These are phyloP conservation scores for Mucor indicus DNA, from an alignment of 371 early-diverging fungal genomes.

Conservation along the genomic window DNA sequence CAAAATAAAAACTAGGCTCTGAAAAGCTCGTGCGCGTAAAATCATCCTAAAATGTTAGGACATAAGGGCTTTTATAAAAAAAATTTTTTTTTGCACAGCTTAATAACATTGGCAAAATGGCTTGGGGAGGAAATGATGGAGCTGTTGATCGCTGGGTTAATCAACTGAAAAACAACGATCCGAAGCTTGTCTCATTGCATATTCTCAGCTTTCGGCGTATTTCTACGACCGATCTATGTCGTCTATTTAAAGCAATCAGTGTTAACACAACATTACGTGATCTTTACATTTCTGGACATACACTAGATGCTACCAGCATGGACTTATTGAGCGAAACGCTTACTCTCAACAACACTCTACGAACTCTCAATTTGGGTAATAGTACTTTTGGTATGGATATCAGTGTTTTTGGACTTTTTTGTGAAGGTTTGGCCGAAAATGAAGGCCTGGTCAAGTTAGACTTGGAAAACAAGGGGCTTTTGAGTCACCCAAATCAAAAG, in stretches of 20 bases:
- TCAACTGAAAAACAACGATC: constrained; percentile 53
- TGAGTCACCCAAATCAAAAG: neutral
- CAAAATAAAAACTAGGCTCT: too few relatives aligned
- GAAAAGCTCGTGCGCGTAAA: too few relatives aligned
- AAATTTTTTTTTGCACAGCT: too few relatives aligned
- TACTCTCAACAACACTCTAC: constrained; percentile 47
- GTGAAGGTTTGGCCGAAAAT: constrained; percentile 52
- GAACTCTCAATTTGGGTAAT: constrained; percentile 48
- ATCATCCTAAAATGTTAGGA: too few relatives aligned
- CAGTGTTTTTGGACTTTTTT: constrained; percentile 27
- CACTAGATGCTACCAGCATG: constrained; percentile 36
- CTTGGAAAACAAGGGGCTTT: constrained; percentile 57
- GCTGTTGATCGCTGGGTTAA: constrained; percentile 57
- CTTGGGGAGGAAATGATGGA: constrained; percentile 60
- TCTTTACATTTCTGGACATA: constrained; percentile 59
- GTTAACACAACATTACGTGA: constrained; percentile 48
- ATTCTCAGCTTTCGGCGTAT: constrained; percentile 61
- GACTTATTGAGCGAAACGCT: constrained; percentile 40
- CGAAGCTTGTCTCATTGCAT: constrained; percentile 49
- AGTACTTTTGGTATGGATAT: constrained; percentile 30
- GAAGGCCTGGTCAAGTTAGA: constrained; percentile 50
- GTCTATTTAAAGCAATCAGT: constrained; percentile 48
- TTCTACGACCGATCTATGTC: constrained; percentile 41
- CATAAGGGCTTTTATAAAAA: too few relatives aligned
- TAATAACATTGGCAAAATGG: too few relatives aligned